Percentiles rank a stretch among this genome's conserved stretches.
Conservation (phyloP, 768 basidiomycete genomes). For the Pisolithus sp. region DNA sequence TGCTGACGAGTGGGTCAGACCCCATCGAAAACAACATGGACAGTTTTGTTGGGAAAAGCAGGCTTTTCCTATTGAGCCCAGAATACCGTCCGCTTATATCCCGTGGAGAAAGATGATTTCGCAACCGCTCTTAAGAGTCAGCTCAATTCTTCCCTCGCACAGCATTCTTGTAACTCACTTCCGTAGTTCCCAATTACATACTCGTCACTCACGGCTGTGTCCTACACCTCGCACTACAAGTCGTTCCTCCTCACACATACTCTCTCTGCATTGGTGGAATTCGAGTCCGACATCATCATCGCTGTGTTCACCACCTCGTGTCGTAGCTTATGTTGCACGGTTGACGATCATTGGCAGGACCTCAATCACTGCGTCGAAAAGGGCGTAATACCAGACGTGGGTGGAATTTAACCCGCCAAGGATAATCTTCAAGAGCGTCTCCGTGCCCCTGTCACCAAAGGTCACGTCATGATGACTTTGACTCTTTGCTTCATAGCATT, state of each 20-base stretch:
- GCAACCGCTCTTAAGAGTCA: conserved; percentile 5
- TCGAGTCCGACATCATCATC: conserved; percentile 12
- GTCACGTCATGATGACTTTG: background rate
- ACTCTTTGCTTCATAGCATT: conserved; percentile 4
- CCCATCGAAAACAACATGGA: conserved; percentile 18
- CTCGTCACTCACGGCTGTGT: conserved; percentile 12
- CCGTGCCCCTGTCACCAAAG: too few relatives aligned
- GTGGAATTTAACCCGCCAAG: conserved; percentile 7
- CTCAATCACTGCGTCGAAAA: conserved; percentile 13
- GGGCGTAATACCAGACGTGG: conserved; percentile 11
- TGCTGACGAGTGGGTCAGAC: conserved; percentile 16
- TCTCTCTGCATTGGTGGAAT: conserved; percentile 16
- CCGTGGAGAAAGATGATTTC: conserved; percentile 8
- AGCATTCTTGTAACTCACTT: background rate
- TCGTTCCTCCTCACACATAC: conserved; percentile 19
- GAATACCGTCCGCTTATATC: background rate
- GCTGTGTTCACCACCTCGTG: conserved; percentile 17
- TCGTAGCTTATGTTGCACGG: conserved; percentile 12
- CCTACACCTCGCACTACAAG: conserved; percentile 15
- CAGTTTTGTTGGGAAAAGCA: background rate
- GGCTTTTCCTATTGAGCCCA: background rate
- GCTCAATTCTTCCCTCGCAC: background rate
- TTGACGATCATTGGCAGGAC: conserved; percentile 15
- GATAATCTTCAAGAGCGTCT: conserved; percentile 6
- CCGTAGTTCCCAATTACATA: conserved; percentile 9